A percentile compares a stretch with the other conserved stretches of the same genome.
These are phyloP conservation scores for Termitomyces heimii DNA, from an alignment of 768 basidiomycete species.

Conservation along the genomic window DNA sequence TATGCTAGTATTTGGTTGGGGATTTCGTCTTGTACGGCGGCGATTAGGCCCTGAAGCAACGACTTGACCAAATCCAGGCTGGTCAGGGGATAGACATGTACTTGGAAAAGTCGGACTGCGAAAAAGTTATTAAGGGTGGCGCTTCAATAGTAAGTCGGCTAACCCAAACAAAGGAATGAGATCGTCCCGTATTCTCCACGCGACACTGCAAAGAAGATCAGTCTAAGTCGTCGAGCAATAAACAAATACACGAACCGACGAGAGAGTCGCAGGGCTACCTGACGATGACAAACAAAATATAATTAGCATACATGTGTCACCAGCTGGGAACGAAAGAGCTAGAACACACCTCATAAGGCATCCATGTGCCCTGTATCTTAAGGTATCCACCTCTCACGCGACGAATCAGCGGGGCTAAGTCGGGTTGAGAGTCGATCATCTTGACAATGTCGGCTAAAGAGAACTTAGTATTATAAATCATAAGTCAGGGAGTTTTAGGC, in stretches of 20 bases:
- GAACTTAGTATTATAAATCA: constrained; percentile 10
- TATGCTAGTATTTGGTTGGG: constrained; percentile 27
- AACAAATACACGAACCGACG: constrained; percentile 52
- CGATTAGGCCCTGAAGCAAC: constrained; percentile 56
- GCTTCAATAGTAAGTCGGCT: constrained; percentile 9
- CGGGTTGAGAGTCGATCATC: constrained; percentile 89
- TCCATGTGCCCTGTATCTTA: constrained; percentile 93
- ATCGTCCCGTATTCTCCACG: constrained; percentile 84
- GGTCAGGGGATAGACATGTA: constrained; percentile 80
- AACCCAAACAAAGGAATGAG: constrained; percentile 87
- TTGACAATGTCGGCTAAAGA: constrained; percentile 81
- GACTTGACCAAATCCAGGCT: constrained; percentile 83
- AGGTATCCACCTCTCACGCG: constrained; percentile 84
- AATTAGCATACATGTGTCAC: background rate
- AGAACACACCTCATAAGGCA: constrained; percentile 75
- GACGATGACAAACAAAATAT: constrained; percentile 4
- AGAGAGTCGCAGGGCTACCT: constrained; percentile 77
- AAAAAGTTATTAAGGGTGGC: constrained; percentile 1
- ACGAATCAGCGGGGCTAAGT: constrained; percentile 75
- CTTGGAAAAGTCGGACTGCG: constrained; percentile 70
- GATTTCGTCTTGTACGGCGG: constrained; percentile 52
- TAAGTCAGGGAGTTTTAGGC: background rate
- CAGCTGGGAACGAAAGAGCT: background rate
- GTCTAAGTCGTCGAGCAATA: constrained; percentile 8
- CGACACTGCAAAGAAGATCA: constrained; percentile 49